Conservation (phyloP, 805 yeast species). For the Sugiyamaella boreocaroliniensis region DNA sequence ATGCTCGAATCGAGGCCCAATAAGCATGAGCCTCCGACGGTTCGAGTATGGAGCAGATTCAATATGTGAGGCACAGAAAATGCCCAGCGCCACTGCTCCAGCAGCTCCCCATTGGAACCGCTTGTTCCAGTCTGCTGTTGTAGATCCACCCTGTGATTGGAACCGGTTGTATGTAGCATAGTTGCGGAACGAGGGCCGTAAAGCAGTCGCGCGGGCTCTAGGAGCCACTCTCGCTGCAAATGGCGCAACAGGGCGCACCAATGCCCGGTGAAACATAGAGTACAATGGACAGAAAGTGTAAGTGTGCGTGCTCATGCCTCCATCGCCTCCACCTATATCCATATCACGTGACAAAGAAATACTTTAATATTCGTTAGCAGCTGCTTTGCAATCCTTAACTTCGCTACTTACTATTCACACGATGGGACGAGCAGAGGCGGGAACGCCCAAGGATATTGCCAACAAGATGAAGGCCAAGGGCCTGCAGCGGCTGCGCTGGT, state of each 20-base stretch:
- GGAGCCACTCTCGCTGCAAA: too few species aligned
- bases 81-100: slow-evolving; percentile 26
- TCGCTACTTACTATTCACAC: background rate
- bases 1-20: slow-evolving; percentile 58
- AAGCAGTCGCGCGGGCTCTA: too few species aligned
- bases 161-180: slow-evolving; percentile 39
- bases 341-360: too few species aligned
- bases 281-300: too few species aligned
- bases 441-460: slow-evolving; percentile 63
- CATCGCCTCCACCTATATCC: too few species aligned
- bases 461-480: slow-evolving; percentile 78
- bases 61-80: slow-evolving; percentile 45
- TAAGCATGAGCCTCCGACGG: slow-evolving; percentile 63
- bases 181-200: background rate
- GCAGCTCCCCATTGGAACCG: slow-evolving; percentile 25
- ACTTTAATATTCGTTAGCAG: too few species aligned
- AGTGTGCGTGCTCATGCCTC: too few species aligned
- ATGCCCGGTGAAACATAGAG: too few species aligned
- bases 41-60: slow-evolving; percentile 79
- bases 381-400: too few species aligned
- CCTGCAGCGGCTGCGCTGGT: slow-evolving; percentile 75
- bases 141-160: slow-evolving; percentile 18
- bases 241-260: too few species aligned
- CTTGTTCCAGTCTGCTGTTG: slow-evolving; percentile 9
- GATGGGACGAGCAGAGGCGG: slow-evolving; percentile 56